Conservation (phyloP, 192 early-diverging fungal species). For the Entomortierella parvispora region DNA sequence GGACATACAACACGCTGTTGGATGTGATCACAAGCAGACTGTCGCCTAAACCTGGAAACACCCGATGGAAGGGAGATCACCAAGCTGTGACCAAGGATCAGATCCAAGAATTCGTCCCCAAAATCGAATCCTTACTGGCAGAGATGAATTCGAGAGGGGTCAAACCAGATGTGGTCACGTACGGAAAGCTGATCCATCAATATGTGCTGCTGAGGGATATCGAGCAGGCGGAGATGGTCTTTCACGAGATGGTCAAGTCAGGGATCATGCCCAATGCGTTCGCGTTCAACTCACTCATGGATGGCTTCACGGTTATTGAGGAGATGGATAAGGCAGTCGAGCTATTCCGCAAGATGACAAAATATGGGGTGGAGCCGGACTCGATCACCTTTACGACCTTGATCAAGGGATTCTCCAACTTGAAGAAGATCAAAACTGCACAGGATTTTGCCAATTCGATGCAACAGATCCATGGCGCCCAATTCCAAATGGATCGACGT, state of each 20-base stretch:
- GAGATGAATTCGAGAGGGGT: conserved; percentile 38
- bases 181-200: conserved; percentile 42
- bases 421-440: conserved; percentile 21
- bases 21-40: conserved; percentile 23
- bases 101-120: conserved; percentile 25
- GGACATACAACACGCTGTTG: conserved; percentile 38
- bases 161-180: conserved; percentile 32
- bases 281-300: conserved; percentile 43
- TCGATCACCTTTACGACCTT: conserved; percentile 33
- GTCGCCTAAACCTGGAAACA: background rate
- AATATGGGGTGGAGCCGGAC: conserved; percentile 45
- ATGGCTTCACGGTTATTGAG: conserved; percentile 34
- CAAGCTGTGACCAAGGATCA: conserved; percentile 7
- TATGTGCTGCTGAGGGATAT: conserved; percentile 40
- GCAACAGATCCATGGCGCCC: conserved; percentile 19
- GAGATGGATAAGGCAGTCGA: conserved; percentile 53
- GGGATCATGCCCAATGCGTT: conserved; percentile 34
- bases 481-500: conserved; percentile 29
- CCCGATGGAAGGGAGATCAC: conserved; percentile 4
- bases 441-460: conserved; percentile 39
- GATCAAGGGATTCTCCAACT: conserved; percentile 44
- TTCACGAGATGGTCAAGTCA: conserved; percentile 44
- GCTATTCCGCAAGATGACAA: conserved; percentile 47
- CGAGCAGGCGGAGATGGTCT: conserved; percentile 45
- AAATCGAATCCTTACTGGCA: conserved; percentile 22